Conservation (phyloP, 495 filamentous ascomycete genomes). For the Neurospora hispaniola region DNA sequence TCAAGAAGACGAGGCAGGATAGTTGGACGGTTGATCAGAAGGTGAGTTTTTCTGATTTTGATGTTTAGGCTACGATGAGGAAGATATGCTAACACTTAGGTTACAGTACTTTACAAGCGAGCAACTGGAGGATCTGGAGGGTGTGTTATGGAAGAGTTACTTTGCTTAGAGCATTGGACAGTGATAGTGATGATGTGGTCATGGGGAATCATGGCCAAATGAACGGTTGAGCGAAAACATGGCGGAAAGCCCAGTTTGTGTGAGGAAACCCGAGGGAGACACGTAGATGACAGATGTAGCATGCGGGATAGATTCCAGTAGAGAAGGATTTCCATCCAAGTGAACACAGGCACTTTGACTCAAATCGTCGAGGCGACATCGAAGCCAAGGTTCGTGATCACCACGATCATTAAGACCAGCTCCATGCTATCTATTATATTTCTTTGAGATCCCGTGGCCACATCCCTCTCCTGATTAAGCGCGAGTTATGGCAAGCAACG, state of each 20-base stretch:
- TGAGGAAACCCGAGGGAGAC: neutral
- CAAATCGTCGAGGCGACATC: neutral
- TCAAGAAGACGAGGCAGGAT: slow-evolving; percentile 99
- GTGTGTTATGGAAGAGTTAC: slow-evolving; percentile 98
- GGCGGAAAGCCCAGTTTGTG: neutral
- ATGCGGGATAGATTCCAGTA: neutral
- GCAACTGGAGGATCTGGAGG: slow-evolving; percentile 89
- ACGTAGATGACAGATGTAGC: neutral
- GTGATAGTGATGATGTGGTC: neutral
- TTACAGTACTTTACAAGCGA: slow-evolving; percentile 78
- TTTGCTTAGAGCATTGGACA: slow-evolving; percentile 54
- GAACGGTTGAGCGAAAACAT: neutral
- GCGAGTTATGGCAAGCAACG: neutral
- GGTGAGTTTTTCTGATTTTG: slow-evolving; percentile 40
- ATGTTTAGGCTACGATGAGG: neutral
- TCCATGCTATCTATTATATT: neutral
- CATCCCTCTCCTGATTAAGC: no score
- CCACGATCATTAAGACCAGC: neutral
- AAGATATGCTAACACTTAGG: slow-evolving; percentile 11
- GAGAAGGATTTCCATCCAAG: neutral
- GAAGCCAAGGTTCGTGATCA: neutral
- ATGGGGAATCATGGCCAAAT: neutral
- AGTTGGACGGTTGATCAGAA: slow-evolving; percentile 97
- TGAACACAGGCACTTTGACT: neutral
- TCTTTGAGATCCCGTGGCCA: neutral